phyloP scores from a whole-genome alignment of 2,329 filamentous ascomycete genomes.

The Clonostachys byssicola region DNA sequence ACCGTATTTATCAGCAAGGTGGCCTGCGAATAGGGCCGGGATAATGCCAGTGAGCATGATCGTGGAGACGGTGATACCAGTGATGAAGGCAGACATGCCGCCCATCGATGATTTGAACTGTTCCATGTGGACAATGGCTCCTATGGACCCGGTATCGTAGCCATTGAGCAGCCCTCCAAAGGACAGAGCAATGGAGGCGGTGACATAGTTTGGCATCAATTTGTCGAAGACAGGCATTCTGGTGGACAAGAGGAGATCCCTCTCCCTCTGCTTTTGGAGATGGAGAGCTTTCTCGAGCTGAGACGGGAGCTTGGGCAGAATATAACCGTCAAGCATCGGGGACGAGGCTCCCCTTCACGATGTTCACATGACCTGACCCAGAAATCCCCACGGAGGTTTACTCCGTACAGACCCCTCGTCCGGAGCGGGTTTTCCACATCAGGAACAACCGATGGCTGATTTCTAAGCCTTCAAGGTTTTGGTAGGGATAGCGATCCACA shows the following conservation, averaged over 20 bases:
- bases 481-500: too few species aligned
- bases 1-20: constrained; percentile 46
- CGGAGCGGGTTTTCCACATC: too few species aligned
- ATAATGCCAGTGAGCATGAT: constrained; percentile 54
- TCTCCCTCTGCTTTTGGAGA: too few species aligned
- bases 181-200: constrained; percentile 20
- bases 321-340: too few species aligned
- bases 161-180: constrained; percentile 27
- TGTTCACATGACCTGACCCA: too few species aligned
- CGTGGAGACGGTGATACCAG: constrained; percentile 54
- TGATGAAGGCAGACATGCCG: constrained; percentile 41
- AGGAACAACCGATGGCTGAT: too few species aligned
- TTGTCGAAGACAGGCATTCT: constrained; percentile 3
- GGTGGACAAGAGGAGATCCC: neutral
- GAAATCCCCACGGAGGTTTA: too few species aligned
- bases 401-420: too few species aligned
- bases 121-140: constrained; percentile 22
- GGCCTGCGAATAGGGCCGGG: constrained; percentile 52
- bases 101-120: constrained; percentile 31
- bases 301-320: too few species aligned
- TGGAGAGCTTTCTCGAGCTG: too few species aligned
- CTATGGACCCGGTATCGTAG: constrained; percentile 28
- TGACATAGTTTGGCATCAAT: constrained; percentile 19
- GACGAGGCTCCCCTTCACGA: too few species aligned
- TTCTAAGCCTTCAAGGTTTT: too few species aligned